Conservation (phyloP, 1,139 yeast genomes). For the Zhuliangozyma parablackwelliae region DNA sequence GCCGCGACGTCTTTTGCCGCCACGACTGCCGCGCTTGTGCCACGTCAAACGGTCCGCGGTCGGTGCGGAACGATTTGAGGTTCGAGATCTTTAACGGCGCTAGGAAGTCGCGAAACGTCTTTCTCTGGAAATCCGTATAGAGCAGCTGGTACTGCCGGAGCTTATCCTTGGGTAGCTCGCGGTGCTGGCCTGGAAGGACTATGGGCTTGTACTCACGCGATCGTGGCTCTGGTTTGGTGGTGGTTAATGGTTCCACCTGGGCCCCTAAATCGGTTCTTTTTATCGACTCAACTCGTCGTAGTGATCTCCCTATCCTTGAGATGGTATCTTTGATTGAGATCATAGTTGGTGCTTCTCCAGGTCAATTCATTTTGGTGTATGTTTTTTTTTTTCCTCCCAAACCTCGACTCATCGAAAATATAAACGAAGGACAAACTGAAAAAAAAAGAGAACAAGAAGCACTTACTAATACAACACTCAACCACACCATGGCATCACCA, state of each 20-base stretch:
- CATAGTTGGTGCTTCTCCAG: constrained; percentile 3
- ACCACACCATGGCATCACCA: constrained; percentile 48
- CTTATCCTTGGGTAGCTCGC: constrained; percentile 9
- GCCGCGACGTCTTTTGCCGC: constrained; percentile 14
- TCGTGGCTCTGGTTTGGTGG: too few relatives aligned
- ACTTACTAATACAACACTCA: not conserved
- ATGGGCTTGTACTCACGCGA: not conserved
- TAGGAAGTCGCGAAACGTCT: constrained; percentile 31
- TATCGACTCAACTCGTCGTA: constrained; percentile 9
- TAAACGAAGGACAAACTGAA: constrained; percentile 3
- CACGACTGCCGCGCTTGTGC: constrained; percentile 24
- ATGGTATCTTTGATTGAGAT: constrained; percentile 13
- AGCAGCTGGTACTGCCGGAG: constrained; percentile 10
- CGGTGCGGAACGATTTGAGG: constrained; percentile 28
- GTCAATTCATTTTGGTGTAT: too few relatives aligned
- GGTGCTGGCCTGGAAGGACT: not conserved
- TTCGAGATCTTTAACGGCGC: constrained; percentile 32
- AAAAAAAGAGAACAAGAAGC: not conserved
- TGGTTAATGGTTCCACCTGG: too few relatives aligned
- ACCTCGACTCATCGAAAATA: constrained; percentile 1
- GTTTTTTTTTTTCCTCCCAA: not conserved
- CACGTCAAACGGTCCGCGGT: constrained; percentile 18
- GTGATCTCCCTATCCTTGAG: constrained; percentile 14
- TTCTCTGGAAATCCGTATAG: constrained; percentile 17
- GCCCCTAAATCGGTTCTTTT: not conserved